Evolutionary conservation across 75 land plant species (phyloP).

Genomic region (Sequoiadendron giganteum): DNA sequence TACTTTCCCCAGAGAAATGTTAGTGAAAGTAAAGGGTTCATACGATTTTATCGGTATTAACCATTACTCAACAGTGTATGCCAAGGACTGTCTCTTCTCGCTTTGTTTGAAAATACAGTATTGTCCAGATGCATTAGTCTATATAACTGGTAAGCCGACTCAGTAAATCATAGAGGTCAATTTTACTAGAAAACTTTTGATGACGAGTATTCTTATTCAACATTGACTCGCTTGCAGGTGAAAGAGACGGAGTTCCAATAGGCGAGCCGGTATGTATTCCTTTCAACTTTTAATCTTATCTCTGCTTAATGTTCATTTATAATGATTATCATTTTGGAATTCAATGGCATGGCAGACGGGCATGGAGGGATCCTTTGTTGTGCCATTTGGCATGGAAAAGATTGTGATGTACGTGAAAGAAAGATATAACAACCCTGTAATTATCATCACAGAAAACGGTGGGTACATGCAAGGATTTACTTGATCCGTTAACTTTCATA

Average conservation of each 20-base stretch:
- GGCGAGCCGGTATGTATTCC: slow-evolving; percentile 30
- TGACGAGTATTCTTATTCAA: not conserved
- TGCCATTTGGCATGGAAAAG: slow-evolving; percentile 27
- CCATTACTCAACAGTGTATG: slow-evolving; percentile 33
- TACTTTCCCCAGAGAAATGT: slow-evolving; percentile 18
- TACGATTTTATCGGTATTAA: slow-evolving; percentile 54
- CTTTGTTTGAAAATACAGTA: not conserved
- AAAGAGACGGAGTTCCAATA: slow-evolving; percentile 34
- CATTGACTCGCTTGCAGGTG: slow-evolving; percentile 3
- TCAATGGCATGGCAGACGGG: slow-evolving; percentile 6
- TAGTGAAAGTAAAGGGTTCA: slow-evolving; percentile 29
- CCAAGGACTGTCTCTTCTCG: slow-evolving; percentile 2
- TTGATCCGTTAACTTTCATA: no score
- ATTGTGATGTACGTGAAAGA: slow-evolving; percentile 16
- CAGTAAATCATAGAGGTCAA: no score
- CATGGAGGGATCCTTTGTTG: not conserved
- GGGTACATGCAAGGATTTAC: not conserved
- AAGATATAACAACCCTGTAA: slow-evolving; percentile 24
- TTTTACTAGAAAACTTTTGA: no score
- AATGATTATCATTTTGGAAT: not conserved
- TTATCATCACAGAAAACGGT: slow-evolving; percentile 37
- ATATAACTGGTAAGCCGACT: not conserved
- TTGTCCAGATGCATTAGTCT: not conserved
- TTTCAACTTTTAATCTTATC: no score
- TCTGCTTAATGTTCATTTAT: not conserved